Evolutionary conservation across 495 filamentous ascomycete species (phyloP).

Genomic region (Hyaloscypha bicolor): DNA sequence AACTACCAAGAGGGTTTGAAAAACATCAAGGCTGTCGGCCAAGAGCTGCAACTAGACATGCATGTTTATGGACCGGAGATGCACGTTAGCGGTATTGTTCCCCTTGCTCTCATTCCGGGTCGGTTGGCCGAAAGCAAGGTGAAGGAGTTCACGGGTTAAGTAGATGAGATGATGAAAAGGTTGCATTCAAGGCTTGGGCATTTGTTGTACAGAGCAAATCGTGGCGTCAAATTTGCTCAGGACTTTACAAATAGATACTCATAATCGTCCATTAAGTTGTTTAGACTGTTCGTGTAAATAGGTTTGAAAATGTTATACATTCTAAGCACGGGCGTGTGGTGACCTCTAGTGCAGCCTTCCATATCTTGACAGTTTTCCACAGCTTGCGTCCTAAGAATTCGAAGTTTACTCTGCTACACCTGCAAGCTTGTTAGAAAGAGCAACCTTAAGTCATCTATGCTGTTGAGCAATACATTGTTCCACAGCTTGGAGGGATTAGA

Average conservation of each 20-base stretch:
- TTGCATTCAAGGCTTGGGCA: slow-evolving; percentile 24
- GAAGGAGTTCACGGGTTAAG: slow-evolving; percentile 48
- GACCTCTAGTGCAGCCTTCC: no score
- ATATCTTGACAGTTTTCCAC: no score
- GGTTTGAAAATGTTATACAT: neutral
- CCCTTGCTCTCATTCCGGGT: slow-evolving; percentile 61
- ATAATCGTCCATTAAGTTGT: slow-evolving; percentile 24
- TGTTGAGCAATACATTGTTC: no score
- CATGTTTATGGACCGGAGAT: slow-evolving; percentile 98
- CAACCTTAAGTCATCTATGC: no score
- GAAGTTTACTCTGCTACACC: no score
- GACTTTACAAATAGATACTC: slow-evolving; percentile 32
- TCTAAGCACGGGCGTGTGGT: no score
- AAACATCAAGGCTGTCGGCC: slow-evolving; percentile 96
- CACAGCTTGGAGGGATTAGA: no score
- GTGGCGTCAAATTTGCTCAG: slow-evolving; percentile 28
- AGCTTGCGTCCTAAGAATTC: no score
- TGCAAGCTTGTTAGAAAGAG: no score
- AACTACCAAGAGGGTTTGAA: slow-evolving; percentile 99
- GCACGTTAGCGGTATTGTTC: slow-evolving; percentile 71
- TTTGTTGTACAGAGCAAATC: slow-evolving; percentile 25
- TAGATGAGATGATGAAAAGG: slow-evolving; percentile 12
- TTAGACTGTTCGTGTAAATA: slow-evolving; percentile 4
- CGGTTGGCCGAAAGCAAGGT: slow-evolving; percentile 52
- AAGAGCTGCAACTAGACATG: slow-evolving; percentile 91